Base-by-base conservation (phyloP, 2,329 filamentous ascomycete genomes). In the Pseudogymnoascus sp. region DNA sequence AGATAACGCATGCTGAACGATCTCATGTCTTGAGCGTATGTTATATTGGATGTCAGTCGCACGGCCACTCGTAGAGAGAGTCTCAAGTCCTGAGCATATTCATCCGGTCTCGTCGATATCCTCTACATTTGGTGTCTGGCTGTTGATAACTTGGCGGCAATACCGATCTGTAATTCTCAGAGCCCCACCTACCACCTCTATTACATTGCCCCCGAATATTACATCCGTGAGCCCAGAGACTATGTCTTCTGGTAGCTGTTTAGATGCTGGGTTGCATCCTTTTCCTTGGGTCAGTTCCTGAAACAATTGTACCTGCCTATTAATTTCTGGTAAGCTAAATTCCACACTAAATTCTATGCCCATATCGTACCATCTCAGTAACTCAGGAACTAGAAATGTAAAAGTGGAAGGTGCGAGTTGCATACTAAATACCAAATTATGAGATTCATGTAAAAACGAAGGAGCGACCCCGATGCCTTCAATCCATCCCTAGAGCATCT, bases 1-100 rank as follows among this genome's bases (percentile, higher is more conserved):
- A 16, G 63, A 61, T 12, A 37, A 8, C 2, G 63, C 65, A 59
- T 66, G 63, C 33, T 66, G 63, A 1, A 62, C 19, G 6, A 65
- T 49, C 29, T 66, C 61, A 1, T 41, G 59, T 6, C 61, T 23
- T 2, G 45, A 29, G 19, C 61, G 45, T 6, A 55, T 0, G 7
- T 63, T 3, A 52, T 26, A 52, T 31, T 52, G 14, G 31, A 31
- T 6, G n/a, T 52, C 45, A 0, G 45, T 52, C 8, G 26, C n/a
- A 8, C 45, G 26, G 16, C 45, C 45, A 4, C 45, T 52, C 10
- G n/a, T 12, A 2, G 26, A 52, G 11, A 52, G 45, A 6, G 4
- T 4, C 10, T 52, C 26, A 14, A 52, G 45, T 26, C 45, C 2
- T 6, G 8, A 7, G 45, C 26, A 8, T 52, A 33, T 19, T 52